Conservation (phyloP, 352 stramenopile genomes). For the Phytophthora cactorum region DNA sequence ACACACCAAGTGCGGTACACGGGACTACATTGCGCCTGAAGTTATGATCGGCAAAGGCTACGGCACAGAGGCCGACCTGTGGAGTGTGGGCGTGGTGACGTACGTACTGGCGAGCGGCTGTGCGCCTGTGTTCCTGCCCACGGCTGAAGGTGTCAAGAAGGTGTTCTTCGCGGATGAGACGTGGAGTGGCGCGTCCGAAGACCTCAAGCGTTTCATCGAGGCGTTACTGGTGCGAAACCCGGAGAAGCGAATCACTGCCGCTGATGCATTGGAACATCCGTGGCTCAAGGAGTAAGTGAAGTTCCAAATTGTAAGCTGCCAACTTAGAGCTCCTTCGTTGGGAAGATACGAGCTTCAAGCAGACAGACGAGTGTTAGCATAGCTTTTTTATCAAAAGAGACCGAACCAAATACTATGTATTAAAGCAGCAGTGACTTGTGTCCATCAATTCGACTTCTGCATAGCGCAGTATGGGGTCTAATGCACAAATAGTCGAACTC, state of each 20-base stretch:
- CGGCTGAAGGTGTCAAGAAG: slow-evolving; percentile 65
- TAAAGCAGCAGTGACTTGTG: slow-evolving; percentile 24
- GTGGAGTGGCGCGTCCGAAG: slow-evolving; percentile 62
- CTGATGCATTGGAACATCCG: slow-evolving; percentile 74
- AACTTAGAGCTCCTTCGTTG: neutral
- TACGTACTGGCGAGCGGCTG: slow-evolving; percentile 90
- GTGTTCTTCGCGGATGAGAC: slow-evolving; percentile 80
- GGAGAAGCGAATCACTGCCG: slow-evolving; percentile 71
- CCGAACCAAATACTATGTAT: slow-evolving; percentile 47
- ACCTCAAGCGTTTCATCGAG: slow-evolving; percentile 78
- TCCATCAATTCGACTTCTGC: no score
- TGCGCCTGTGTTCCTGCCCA: slow-evolving; percentile 75
- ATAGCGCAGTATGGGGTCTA: no score
- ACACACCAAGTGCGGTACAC: slow-evolving; percentile 86
- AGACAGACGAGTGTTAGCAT: slow-evolving; percentile 30
- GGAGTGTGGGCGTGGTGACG: slow-evolving; percentile 92
- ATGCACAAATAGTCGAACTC: neutral
- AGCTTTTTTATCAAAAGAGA: slow-evolving; percentile 39
- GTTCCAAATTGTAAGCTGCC: slow-evolving; percentile 22
- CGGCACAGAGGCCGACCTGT: slow-evolving; percentile 94
- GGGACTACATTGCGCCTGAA: slow-evolving; percentile 85
- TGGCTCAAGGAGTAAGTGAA: slow-evolving; percentile 60
- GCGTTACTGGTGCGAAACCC: slow-evolving; percentile 77
- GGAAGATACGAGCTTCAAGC: no score
- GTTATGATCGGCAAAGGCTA: slow-evolving; percentile 93